A percentile compares a stretch with the other conserved stretches of the same genome.
These are phyloP conservation scores for Rhizopogon sp. DNA, from an alignment of 768 basidiomycete species.

Conservation along the genomic window DNA sequence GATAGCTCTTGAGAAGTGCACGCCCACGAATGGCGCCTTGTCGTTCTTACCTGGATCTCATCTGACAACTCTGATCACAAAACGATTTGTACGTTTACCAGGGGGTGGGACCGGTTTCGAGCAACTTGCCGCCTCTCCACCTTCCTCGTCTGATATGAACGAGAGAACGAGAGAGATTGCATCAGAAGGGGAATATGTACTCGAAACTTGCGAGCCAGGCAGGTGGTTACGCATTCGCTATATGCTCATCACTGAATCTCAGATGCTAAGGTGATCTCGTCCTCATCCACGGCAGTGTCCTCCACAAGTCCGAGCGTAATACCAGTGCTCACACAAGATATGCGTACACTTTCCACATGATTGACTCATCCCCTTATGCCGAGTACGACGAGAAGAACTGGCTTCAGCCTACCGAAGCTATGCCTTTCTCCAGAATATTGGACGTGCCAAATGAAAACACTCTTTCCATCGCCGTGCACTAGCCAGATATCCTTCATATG, in stretches of 20 bases:
- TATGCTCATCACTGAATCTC: neutral
- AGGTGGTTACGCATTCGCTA: neutral
- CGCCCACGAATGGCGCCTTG: slow-evolving; percentile 74
- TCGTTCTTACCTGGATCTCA: slow-evolving; percentile 93
- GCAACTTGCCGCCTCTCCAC: slow-evolving; percentile 36
- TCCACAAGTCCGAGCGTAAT: slow-evolving; percentile 92
- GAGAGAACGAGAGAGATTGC: neutral
- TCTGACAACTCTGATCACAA: slow-evolving; percentile 61
- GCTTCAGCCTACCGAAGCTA: slow-evolving; percentile 81
- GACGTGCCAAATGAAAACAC: slow-evolving; percentile 14
- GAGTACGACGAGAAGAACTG: slow-evolving; percentile 90
- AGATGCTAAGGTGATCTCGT: slow-evolving; percentile 70
- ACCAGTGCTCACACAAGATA: slow-evolving; percentile 74
- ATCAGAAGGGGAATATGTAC: slow-evolving; percentile 46
- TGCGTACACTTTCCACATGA: slow-evolving; percentile 97
- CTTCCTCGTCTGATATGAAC: neutral
- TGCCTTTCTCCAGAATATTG: slow-evolving; percentile 75
- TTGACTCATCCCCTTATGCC: slow-evolving; percentile 68
- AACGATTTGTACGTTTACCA: slow-evolving; percentile 80
- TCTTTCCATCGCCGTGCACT: neutral
- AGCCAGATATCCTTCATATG: neutral
- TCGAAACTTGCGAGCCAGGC: slow-evolving; percentile 77
- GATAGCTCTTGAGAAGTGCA: slow-evolving; percentile 92
- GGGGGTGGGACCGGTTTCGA: slow-evolving; percentile 85
- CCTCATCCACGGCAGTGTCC: slow-evolving; percentile 86